phyloP scores from a whole-genome alignment of 495 filamentous ascomycete species.

The Lophiostoma macrostomum region DNA sequence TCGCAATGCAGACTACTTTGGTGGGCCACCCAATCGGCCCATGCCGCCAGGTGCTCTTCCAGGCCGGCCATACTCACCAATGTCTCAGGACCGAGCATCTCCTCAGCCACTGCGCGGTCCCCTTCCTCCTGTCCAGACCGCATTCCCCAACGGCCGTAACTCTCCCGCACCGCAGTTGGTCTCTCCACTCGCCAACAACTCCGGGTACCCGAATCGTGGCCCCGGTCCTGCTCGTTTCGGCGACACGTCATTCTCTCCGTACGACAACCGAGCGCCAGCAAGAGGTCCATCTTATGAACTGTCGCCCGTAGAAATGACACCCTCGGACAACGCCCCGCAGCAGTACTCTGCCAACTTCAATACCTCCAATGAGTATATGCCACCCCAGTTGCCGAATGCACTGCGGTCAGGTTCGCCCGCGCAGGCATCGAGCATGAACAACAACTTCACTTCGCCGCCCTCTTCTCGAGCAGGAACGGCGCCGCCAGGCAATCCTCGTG shows the following conservation, averaged over 20 bases:
- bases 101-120: slow-evolving; percentile 19
- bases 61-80: slow-evolving; percentile 25
- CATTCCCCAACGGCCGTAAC: slow-evolving; percentile 10
- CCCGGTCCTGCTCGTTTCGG: slow-evolving; percentile 5
- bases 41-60: slow-evolving; percentile 6
- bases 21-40: slow-evolving; percentile 3
- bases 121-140: slow-evolving; percentile 24
- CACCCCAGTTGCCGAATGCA: slow-evolving; percentile 13
- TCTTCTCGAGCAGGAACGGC: slow-evolving; percentile 21
- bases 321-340: slow-evolving; percentile 4
- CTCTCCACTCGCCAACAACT: slow-evolving; percentile 15
- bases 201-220: slow-evolving; percentile 1
- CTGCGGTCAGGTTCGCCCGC: slow-evolving; percentile 23
- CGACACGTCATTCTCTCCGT: slow-evolving; percentile 26
- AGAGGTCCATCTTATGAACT: slow-evolving; percentile 30
- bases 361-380: slow-evolving; percentile 6
- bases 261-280: slow-evolving; percentile 17
- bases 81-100: slow-evolving; percentile 20
- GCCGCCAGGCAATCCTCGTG: slow-evolving; percentile 25
- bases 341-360: slow-evolving; percentile 4
- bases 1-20: slow-evolving; percentile 26
- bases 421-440: slow-evolving; percentile 4
- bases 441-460: slow-evolving; percentile 6
- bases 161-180: slow-evolving; percentile 28
- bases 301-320: slow-evolving; percentile 33